A percentile compares a stretch with the other conserved stretches of the same genome.
phyloP scores from a whole-genome alignment of 805 yeast genomes.

The Kurtzmaniella cleridarum region DNA sequence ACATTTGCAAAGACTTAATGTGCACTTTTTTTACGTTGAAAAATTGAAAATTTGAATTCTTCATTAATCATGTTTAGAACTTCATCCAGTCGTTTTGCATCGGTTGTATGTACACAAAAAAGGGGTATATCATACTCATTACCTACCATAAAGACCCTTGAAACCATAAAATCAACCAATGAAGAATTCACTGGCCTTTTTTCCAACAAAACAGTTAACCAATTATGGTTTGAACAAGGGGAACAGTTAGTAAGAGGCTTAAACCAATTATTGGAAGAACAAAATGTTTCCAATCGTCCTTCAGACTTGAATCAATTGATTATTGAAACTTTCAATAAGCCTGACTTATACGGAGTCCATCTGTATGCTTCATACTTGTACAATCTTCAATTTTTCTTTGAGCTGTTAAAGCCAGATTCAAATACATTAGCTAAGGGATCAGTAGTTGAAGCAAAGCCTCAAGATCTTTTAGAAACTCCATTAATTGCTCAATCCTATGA shows the following conservation, averaged over 20 bases:
- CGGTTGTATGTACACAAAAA: neutral
- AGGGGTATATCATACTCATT: slow-evolving; percentile 26
- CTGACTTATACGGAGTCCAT: slow-evolving; percentile 39
- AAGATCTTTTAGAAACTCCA: slow-evolving; percentile 44
- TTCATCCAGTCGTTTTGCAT: neutral
- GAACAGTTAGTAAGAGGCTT: slow-evolving; percentile 27
- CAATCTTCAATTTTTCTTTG: slow-evolving; percentile 45
- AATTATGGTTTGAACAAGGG: slow-evolving; percentile 38
- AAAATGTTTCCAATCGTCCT: slow-evolving; percentile 20
- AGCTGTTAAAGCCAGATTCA: slow-evolving; percentile 30
- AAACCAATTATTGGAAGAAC: slow-evolving; percentile 26
- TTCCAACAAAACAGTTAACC: slow-evolving; percentile 24
- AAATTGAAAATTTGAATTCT: too few relatives aligned
- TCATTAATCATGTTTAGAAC: too few relatives aligned
- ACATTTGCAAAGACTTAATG: too few relatives aligned
- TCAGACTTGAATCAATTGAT: slow-evolving; percentile 30
- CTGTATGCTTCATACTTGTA: slow-evolving; percentile 43
- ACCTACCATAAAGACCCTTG: slow-evolving; percentile 27
- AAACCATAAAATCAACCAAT: slow-evolving; percentile 20
- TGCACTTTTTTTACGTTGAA: too few relatives aligned
- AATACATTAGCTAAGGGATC: slow-evolving; percentile 9
- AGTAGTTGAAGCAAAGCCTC: slow-evolving; percentile 11
- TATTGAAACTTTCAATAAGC: slow-evolving; percentile 38
- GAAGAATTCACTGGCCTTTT: slow-evolving; percentile 31
- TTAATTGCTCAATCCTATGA: slow-evolving; percentile 23